phyloP scores from a whole-genome alignment of 495 filamentous ascomycete species.

The Massariosphaeria phaeospora region DNA sequence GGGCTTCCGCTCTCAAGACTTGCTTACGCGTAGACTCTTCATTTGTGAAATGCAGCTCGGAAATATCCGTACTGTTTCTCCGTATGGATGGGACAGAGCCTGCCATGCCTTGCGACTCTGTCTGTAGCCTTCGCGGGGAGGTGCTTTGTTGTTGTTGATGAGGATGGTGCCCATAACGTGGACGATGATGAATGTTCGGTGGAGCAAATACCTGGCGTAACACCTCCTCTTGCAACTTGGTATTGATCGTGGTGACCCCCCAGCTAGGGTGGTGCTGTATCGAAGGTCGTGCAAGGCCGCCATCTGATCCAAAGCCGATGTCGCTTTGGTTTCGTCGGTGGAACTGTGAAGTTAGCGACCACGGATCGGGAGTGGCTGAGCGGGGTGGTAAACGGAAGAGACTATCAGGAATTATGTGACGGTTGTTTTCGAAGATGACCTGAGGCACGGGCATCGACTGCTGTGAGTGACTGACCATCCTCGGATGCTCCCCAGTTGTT shows the following conservation, averaged over 20 bases:
- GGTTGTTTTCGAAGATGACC: slow-evolving; percentile 91
- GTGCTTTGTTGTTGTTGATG: too few species aligned
- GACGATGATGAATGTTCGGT: slow-evolving; percentile 65
- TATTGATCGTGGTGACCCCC: slow-evolving; percentile 95
- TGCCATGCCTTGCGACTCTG: slow-evolving; percentile 24
- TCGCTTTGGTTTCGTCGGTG: slow-evolving; percentile 34
- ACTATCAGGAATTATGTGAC: slow-evolving; percentile 87
- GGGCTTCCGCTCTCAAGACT: slow-evolving; percentile 29
- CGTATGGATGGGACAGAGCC: slow-evolving; percentile 26
- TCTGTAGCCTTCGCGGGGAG: slow-evolving; percentile 15
- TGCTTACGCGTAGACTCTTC: slow-evolving; percentile 31
- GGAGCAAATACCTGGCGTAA: slow-evolving; percentile 90
- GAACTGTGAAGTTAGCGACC: slow-evolving; percentile 22
- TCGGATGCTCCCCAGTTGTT: slow-evolving; percentile 45
- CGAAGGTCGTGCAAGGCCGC: slow-evolving; percentile 31
- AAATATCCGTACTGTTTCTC: slow-evolving; percentile 27
- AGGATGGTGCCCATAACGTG: slow-evolving; percentile 56
- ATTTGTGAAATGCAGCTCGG: slow-evolving; percentile 6
- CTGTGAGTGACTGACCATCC: slow-evolving; percentile 78
- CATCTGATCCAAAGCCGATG: slow-evolving; percentile 11
- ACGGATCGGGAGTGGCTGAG: slow-evolving; percentile 30
- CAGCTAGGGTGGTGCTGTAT: slow-evolving; percentile 62
- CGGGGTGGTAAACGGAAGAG: slow-evolving; percentile 52
- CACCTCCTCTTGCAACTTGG: slow-evolving; percentile 80
- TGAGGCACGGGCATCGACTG: slow-evolving; percentile 66